Percentiles rank a stretch among this genome's conserved stretches.
Conservation (phyloP, 176 grass and related monocot genomes). For the Hsuehochloa calcarea region DNA sequence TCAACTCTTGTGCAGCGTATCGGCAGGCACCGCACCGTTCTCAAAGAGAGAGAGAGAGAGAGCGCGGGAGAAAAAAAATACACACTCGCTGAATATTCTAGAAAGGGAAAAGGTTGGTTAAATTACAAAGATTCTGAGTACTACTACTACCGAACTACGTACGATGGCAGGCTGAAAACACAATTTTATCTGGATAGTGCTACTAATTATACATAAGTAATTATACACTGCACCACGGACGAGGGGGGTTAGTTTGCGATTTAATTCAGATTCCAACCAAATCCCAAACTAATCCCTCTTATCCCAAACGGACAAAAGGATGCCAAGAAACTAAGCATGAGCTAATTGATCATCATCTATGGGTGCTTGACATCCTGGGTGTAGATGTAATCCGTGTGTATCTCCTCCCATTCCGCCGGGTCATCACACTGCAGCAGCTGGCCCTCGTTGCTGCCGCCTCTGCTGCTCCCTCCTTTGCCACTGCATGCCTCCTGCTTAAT, state of each 20-base stretch:
- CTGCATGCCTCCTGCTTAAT: conserved; percentile 32
- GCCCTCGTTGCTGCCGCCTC: neutral
- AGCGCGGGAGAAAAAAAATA: too few relatives aligned
- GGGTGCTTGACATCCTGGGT: conserved; percentile 46
- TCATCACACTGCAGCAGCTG: neutral
- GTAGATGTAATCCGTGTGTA: conserved; percentile 62
- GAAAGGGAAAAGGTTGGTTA: neutral
- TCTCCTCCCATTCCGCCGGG: conserved; percentile 32
- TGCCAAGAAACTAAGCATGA: neutral
- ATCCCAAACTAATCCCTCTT: conserved; percentile 14
- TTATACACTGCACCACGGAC: neutral
- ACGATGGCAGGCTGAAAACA: neutral
- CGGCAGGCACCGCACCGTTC: neutral
- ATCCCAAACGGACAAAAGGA: neutral
- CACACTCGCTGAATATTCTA: neutral
- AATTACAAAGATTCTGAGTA: neutral
- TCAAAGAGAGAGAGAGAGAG: neutral
- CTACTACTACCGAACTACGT: neutral
- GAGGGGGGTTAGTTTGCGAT: conserved; percentile 20
- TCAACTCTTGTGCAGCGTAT: neutral
- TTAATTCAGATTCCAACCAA: neutral
- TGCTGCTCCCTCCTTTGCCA: neutral
- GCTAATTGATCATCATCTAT: neutral
- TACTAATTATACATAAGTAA: neutral
- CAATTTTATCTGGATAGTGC: neutral